Evolutionary conservation across 1,284 basidiomycete species (phyloP), one percentile per base, ranked within the genome.

Genomic region (Leccinum pseudoinsigne): DNA sequence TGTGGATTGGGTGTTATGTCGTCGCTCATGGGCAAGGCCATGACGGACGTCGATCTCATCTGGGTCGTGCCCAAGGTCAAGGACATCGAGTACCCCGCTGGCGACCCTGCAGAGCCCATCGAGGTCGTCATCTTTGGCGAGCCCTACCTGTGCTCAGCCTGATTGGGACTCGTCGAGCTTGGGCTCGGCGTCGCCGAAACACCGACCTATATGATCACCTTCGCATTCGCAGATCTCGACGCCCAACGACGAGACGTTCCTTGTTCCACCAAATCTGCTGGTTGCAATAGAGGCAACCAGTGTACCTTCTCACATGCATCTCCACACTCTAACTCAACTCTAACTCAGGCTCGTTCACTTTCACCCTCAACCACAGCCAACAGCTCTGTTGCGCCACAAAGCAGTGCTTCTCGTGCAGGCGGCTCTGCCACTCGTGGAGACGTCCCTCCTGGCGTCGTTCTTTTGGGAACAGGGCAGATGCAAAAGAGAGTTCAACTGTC

Each of bases 1-100:
- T 94, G 94, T 80, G 94, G 94, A 79, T 83, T 97, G 28, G 94
- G 94, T 84, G 94, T 96, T 81, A 96, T 97, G 94, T 95, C 94
- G 5, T 90, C 89, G 77, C 81, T 97, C 55, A 97, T 97, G 94
- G 94, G 94, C 69, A 96, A 96, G 77, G 93, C 94, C 5, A 97
- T 97, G 94, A 92, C 90, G 58, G 94, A 97, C 73, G 94, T 96
- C 61, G 94, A 97, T 74, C 81, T 97, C 58, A 82, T 96, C 67
- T 97, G 94, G 94, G 89, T 97, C 55, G 76, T 96, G 9, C 94
- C 94, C 58, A 97, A 97, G 76, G 94, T 97, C 68, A 93, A 94
- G 78, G 94, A 96, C 72, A 68, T 96, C 10, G 94, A 95, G 61
- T 97, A 96, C 74, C 93, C 93, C 31, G 82, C 87, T 62, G 94